Conservation (phyloP, 2,329 filamentous ascomycete species). For the Botrytis squamosa region DNA sequence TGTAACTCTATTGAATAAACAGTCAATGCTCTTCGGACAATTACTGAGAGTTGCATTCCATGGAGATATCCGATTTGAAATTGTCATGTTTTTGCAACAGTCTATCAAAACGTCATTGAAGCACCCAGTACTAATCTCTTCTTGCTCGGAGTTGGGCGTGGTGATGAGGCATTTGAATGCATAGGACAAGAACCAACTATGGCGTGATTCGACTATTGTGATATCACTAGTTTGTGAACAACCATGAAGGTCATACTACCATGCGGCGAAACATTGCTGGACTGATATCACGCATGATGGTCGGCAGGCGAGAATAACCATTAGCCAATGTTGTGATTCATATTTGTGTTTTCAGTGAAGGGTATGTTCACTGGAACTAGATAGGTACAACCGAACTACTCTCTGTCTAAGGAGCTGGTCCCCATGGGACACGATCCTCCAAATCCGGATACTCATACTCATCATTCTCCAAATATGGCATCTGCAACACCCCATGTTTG, state of each 20-base stretch:
- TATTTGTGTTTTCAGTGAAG: not conserved
- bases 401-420: not conserved
- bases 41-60: not conserved
- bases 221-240: not conserved
- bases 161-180: not conserved
- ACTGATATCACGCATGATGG: not conserved
- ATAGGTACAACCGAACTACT: not conserved
- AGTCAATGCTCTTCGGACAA: not conserved
- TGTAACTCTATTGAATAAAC: not conserved
- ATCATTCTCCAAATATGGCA: constrained; percentile 1
- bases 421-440: not conserved
- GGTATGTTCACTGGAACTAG: not conserved
- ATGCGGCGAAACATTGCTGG: not conserved
- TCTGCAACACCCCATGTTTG: not conserved
- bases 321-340: not conserved
- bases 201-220: not conserved
- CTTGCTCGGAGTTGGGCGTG: not conserved
- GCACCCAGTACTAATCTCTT: not conserved
- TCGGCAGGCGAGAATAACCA: not conserved
- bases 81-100: not conserved
- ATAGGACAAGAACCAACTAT: not conserved
- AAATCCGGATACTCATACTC: not conserved
- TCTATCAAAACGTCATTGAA: not conserved
- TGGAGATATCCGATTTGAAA: not conserved
- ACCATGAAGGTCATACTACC: not conserved